These are phyloP conservation scores for Gloeopeniophorella convolvens DNA, from an alignment of 768 basidiomycete genomes.

Conservation along the genomic window DNA sequence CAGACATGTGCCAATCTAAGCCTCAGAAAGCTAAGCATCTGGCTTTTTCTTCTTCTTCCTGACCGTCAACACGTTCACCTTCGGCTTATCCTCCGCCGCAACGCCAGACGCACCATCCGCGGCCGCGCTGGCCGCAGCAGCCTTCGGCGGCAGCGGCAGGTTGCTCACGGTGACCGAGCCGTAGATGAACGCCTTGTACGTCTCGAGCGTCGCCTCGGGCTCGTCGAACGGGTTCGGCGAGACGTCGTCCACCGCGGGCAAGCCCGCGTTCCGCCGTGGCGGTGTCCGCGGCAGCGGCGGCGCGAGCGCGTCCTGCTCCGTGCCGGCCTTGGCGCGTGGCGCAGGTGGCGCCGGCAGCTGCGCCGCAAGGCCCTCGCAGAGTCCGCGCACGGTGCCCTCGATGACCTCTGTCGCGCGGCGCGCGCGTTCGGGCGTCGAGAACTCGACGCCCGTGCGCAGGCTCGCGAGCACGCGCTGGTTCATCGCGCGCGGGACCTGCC, in stretches of 20 bases:
- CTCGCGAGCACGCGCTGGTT: conserved; percentile 64
- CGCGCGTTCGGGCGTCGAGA: conserved; percentile 59
- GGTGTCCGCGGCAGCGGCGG: conserved; percentile 49
- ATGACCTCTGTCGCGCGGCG: conserved; percentile 65
- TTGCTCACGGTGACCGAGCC: conserved; percentile 52
- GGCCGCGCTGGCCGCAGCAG: conserved; percentile 7
- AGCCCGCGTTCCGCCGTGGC: conserved; percentile 30
- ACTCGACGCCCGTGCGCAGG: conserved; percentile 71
- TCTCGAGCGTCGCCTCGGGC: conserved; percentile 53
- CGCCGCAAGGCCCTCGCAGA: conserved; percentile 58
- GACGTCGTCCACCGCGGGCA: conserved; percentile 34
- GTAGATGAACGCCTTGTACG: conserved; percentile 54
- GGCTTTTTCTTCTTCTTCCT: conserved; percentile 42
- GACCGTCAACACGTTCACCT: conserved; percentile 54
- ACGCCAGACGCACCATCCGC: conserved; percentile 17
- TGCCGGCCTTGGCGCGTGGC: neutral
- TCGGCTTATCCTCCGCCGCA: conserved; percentile 20
- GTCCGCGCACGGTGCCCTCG: conserved; percentile 57
- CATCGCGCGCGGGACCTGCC: conserved; percentile 59
- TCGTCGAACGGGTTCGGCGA: conserved; percentile 67
- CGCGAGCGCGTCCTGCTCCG: conserved; percentile 3
- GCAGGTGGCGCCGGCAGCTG: conserved; percentile 9
- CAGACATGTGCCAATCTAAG: too few species aligned
- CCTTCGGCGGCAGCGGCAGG: conserved; percentile 28
- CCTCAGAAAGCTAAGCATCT: conserved; percentile 3